Evolutionary conservation across 1,284 basidiomycete species (phyloP).

Genomic region (Ganoderma lingzhi): DNA sequence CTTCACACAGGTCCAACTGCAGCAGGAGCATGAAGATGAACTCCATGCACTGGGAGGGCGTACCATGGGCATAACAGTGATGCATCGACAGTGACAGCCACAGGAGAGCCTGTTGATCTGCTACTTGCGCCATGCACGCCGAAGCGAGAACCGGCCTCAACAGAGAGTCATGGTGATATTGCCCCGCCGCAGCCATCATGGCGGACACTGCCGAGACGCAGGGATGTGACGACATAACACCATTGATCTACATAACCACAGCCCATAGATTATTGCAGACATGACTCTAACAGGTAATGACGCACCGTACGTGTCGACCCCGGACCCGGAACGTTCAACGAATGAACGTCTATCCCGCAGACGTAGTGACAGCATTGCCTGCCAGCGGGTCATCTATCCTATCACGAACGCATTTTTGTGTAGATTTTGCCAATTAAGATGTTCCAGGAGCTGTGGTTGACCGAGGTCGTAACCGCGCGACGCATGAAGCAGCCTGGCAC

Average conservation of each 20-base stretch:
- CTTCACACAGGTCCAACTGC: background rate
- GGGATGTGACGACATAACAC: background rate
- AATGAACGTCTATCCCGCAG: background rate
- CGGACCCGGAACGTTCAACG: too few relatives aligned
- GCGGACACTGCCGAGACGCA: background rate
- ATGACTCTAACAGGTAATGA: background rate
- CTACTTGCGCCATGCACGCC: background rate
- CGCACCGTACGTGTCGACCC: background rate
- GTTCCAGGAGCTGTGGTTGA: background rate
- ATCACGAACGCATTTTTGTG: background rate
- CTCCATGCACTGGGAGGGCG: background rate
- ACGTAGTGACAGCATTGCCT: background rate
- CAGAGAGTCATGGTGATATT: background rate
- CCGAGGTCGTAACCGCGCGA: background rate
- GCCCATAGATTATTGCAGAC: background rate
- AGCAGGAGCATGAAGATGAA: background rate
- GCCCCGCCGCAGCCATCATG: background rate
- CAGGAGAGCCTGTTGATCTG: background rate
- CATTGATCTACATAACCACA: background rate
- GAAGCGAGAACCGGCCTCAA: background rate
- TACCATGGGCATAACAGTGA: background rate
- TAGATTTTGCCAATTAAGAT: background rate
- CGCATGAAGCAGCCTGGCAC: background rate
- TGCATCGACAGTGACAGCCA: background rate
- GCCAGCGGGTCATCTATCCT: background rate